These are phyloP conservation scores for Pleurotus platypus DNA, from an alignment of 768 basidiomycete species.

Conservation along the genomic window DNA sequence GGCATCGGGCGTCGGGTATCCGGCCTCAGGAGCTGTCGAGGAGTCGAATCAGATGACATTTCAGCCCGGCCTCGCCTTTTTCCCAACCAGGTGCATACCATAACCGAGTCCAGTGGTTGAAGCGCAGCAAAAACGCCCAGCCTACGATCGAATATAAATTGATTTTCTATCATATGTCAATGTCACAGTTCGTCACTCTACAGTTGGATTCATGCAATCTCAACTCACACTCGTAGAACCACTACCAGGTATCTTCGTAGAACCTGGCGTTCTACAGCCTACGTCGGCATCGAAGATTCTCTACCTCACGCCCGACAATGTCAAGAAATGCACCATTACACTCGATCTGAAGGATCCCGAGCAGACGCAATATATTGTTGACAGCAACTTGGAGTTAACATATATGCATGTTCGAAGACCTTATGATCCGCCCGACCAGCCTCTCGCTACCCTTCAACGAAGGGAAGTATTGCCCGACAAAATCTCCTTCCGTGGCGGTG, in stretches of 20 bases:
- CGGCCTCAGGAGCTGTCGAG: too few species aligned
- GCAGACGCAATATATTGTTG: constrained; percentile 2
- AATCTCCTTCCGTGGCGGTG: constrained; percentile 17
- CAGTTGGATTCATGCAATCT: not conserved
- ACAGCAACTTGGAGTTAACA: not conserved
- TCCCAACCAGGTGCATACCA: too few species aligned
- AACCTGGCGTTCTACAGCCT: constrained; percentile 1
- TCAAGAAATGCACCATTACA: constrained; percentile 11
- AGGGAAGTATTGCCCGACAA: constrained; percentile 20
- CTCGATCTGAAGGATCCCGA: not conserved
- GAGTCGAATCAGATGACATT: too few species aligned
- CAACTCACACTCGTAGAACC: constrained; percentile 12
- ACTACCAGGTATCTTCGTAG: constrained; percentile 3
- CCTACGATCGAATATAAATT: too few species aligned
- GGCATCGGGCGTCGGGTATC: too few species aligned
- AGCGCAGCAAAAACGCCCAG: too few species aligned
- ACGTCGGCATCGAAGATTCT: not conserved
- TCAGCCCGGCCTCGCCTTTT: too few species aligned
- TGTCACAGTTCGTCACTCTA: too few species aligned
- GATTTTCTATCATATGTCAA: too few species aligned
- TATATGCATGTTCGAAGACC: not conserved
- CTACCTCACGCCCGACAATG: constrained; percentile 11
- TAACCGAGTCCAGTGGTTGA: too few species aligned
- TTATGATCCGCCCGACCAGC: constrained; percentile 4
- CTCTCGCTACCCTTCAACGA: constrained; percentile 15